Evolutionary conservation across 768 basidiomycete species (phyloP).

Genomic region (Tephrocybe sp.): DNA sequence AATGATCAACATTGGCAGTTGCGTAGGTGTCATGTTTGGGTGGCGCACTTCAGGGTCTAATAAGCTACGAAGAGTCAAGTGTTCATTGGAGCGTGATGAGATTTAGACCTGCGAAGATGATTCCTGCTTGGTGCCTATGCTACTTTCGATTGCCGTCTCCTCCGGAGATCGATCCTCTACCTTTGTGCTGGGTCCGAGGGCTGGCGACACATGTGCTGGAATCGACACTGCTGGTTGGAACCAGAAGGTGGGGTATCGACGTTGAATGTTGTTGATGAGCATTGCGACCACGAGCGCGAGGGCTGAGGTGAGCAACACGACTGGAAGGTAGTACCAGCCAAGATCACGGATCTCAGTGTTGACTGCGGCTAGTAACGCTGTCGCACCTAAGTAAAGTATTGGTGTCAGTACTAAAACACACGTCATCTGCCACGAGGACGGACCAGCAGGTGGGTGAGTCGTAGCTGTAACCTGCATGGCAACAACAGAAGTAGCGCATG

Average conservation of each 20-base stretch:
- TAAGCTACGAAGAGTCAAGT: background rate
- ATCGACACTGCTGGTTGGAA: conserved; percentile 24
- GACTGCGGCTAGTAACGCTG: conserved; percentile 48
- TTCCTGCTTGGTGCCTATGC: conserved; percentile 6
- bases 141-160: background rate
- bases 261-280: conserved; percentile 49
- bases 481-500: conserved; percentile 41
- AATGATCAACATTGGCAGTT: too few relatives aligned
- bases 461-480: conserved; percentile 54
- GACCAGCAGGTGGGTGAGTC: conserved; percentile 55
- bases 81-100: background rate
- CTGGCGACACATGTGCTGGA: conserved; percentile 17
- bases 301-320: conserved; percentile 46
- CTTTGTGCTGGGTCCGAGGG: conserved; percentile 10
- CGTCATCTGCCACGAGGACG: background rate
- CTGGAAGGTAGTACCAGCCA: conserved; percentile 54
- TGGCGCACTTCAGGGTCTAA: background rate
- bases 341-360: conserved; percentile 40
- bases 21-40: too few relatives aligned
- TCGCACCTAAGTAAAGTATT: conserved; percentile 42
- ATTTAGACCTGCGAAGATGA: conserved; percentile 6
- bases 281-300: conserved; percentile 46
- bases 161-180: background rate
- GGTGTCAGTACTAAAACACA: background rate
- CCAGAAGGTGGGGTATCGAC: conserved; percentile 52